Percentiles rank a stretch among this genome's conserved stretches.
phyloP scores from a whole-genome alignment of 805 yeast genomes.

The Kurtzmaniella cleridarum region DNA sequence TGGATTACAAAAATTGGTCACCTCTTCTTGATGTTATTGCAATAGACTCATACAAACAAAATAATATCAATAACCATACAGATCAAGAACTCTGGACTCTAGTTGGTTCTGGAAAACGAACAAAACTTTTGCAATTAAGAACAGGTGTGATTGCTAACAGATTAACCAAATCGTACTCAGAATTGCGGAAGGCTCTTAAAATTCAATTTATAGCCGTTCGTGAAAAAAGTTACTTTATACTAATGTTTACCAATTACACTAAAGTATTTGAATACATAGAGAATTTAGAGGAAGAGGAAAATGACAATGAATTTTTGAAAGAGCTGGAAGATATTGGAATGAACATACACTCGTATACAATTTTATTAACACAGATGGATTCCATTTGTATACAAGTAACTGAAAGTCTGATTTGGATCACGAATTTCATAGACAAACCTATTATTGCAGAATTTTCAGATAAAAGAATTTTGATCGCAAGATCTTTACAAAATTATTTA shows the following conservation, averaged over 20 bases:
- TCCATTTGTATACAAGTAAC: constrained; percentile 23
- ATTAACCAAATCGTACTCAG: constrained; percentile 20
- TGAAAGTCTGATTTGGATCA: constrained; percentile 12
- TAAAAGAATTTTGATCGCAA: not conserved
- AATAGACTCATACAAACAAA: constrained; percentile 20
- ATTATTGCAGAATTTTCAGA: not conserved
- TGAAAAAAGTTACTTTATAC: constrained; percentile 20
- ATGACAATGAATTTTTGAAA: constrained; percentile 11
- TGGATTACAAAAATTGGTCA: constrained; percentile 42
- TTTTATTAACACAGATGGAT: constrained; percentile 9
- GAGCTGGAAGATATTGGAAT: constrained; percentile 20
- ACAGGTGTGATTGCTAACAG: constrained; percentile 25
- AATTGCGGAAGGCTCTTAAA: constrained; percentile 23
- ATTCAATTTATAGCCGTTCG: constrained; percentile 14
- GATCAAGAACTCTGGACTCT: constrained; percentile 41
- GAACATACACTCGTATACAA: constrained; percentile 11
- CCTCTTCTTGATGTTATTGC: constrained; percentile 40
- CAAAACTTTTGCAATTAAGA: constrained; percentile 27
- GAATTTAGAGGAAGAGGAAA: constrained; percentile 15
- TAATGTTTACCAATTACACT: constrained; percentile 36
- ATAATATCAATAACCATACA: constrained; percentile 12
- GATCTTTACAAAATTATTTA: not conserved
- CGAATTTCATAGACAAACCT: constrained; percentile 14
- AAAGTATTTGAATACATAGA: constrained; percentile 26
- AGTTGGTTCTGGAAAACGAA: constrained; percentile 29